Evolutionary conservation across 352 stramenopile species (phyloP).

Genomic region (Globisporangium okanoganense): DNA sequence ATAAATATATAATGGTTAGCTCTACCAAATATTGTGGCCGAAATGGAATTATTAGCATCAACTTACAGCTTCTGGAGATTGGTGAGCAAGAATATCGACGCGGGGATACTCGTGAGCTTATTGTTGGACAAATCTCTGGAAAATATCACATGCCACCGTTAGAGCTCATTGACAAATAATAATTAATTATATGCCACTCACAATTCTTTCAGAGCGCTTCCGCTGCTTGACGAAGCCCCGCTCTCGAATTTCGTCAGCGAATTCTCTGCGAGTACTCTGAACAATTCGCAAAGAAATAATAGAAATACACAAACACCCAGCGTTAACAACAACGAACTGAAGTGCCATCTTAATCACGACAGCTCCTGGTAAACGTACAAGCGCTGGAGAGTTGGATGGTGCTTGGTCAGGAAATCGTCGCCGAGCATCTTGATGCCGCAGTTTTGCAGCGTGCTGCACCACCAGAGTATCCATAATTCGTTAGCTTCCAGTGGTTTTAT

Average conservation of each 20-base stretch:
- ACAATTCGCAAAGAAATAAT: no score
- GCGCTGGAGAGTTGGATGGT: not conserved
- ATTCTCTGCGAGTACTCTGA: not conserved
- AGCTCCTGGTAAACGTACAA: not conserved
- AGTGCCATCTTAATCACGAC: no score
- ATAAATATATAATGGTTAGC: no score
- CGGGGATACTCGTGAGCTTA: not conserved
- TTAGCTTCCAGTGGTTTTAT: no score
- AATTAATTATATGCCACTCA: not conserved
- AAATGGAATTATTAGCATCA: not conserved
- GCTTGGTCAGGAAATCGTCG: not conserved
- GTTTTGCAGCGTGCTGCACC: not conserved
- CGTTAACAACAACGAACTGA: no score
- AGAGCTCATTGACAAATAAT: not conserved
- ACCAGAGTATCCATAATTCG: not conserved
- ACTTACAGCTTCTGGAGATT: slow-evolving; percentile 5
- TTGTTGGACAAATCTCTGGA: slow-evolving; percentile 4
- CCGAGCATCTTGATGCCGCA: not conserved
- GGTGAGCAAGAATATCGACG: not conserved
- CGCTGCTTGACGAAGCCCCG: not conserved
- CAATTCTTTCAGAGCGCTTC: not conserved
- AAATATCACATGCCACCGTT: not conserved
- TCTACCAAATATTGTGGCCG: no score
- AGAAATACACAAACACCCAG: no score
- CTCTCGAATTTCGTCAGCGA: not conserved